Base-by-base conservation (phyloP, 805 yeast species). In the Zygoascus bituminiphila region DNA sequence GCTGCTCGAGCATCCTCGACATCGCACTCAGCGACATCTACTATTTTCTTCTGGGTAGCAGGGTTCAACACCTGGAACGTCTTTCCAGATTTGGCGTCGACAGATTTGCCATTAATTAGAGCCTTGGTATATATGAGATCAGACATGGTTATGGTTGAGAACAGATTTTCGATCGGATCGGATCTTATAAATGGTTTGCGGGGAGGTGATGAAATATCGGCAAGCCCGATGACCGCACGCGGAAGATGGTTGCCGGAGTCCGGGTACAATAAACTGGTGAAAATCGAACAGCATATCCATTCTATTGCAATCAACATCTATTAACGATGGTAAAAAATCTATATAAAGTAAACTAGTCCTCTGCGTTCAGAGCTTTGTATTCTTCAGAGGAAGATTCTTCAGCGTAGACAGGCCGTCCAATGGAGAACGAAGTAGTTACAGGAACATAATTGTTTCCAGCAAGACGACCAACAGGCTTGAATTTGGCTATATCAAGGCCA, bases 51-150 rank as follows among this genome's bases (percentile, higher is more conserved):
- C 20, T 68, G 73, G 21, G 75, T 72, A 0, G 94, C 93, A 3
- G 97, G 97, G 62, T 91, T 87, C 10, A 66, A 64, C n/a, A 89
- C 94, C 2, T 72, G 67, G 62, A 87, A 88, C 4, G 72, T 62
- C n/a, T 69, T 67, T 6, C 69, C 62, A 26, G 45, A 20, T 17
- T 39, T 39, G 38, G 44, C 19, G 20, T 22, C 20, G 23, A 41
- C 38, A 15, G 24, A 46, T 31, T 46, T 36, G 9, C 48, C 48
- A 33, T 29, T 33, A 45, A 41, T 22, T 25, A 39, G 22, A 10
- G 42, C 42, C 5, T 39, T 22, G 4, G 42, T 39, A 20, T 20
- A 39, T 20, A 39, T 15, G 14, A 36, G 15, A 17, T 15, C 22
- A 12, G 40, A 4, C 42, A 39, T 39, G 2, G 15, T 39, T 39